phyloP scores from a whole-genome alignment of 352 stramenopile genomes.

The Pythium oligandrum region DNA sequence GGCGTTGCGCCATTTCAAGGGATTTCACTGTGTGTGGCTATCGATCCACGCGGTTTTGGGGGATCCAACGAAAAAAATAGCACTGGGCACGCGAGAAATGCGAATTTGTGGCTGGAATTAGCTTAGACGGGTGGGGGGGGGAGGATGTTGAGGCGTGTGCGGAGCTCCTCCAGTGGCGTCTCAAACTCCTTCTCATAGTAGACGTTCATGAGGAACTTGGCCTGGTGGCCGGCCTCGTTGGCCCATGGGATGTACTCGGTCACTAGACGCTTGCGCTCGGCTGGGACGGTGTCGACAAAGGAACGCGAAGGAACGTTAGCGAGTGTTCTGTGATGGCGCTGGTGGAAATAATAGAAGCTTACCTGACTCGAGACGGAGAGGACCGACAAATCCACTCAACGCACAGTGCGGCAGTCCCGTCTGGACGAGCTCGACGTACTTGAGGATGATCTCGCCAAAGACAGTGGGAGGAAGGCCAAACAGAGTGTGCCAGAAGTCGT shows the following conservation, averaged over 20 bases:
- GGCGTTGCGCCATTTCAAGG: no score
- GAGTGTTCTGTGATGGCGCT: not conserved
- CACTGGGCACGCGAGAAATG: no score
- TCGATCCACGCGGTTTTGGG: no score
- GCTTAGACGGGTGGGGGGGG: conserved; percentile 10
- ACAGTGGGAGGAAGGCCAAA: conserved; percentile 93
- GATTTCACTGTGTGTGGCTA: no score
- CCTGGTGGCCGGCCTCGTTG: conserved; percentile 59
- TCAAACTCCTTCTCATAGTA: conserved; percentile 97
- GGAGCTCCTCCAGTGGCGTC: conserved; percentile 85
- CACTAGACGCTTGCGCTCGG: conserved; percentile 76
- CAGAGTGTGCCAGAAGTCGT: conserved; percentile 97
- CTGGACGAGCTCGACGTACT: conserved; percentile 97
- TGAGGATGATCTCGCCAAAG: conserved; percentile 94
- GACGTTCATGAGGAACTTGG: conserved; percentile 87
- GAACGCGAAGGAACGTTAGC: no score
- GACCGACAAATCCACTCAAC: conserved; percentile 90
- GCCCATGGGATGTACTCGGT: conserved; percentile 94
- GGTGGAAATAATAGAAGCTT: not conserved
- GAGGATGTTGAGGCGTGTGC: conserved; percentile 38
- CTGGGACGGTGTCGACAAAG: not conserved
- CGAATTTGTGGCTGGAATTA: no score
- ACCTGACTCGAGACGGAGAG: conserved; percentile 68
- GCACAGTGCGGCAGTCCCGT: conserved; percentile 92
- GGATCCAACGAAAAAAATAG: no score